Evolutionary conservation across 257 asterid species (phyloP).

Genomic region (Leptodermis oblonga): DNA sequence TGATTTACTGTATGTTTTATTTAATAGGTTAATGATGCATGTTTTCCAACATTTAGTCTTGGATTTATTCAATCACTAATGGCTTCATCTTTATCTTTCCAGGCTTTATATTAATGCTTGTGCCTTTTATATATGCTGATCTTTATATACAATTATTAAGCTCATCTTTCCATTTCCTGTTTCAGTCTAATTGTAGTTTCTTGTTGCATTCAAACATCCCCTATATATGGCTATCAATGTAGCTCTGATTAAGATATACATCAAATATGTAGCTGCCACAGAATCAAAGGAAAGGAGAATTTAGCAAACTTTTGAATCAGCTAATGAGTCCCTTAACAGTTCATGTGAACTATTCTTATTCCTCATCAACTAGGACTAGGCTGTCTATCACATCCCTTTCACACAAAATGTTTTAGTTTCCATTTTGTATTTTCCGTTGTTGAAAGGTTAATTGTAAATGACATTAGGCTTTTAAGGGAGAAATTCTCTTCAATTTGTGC

Average conservation of each 20-base stretch:
- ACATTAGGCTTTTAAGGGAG: background rate
- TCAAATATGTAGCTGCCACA: too few relatives aligned
- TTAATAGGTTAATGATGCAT: constrained; percentile 10
- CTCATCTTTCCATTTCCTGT: background rate
- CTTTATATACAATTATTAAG: background rate
- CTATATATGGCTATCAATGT: too few relatives aligned
- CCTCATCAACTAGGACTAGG: too few relatives aligned
- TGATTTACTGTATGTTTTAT: background rate
- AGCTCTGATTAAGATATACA: too few relatives aligned
- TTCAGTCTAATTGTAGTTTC: background rate
- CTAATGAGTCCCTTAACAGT: too few relatives aligned
- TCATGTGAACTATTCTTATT: too few relatives aligned
- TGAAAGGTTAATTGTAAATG: background rate
- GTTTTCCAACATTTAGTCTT: constrained; percentile 17
- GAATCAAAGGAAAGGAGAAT: too few relatives aligned
- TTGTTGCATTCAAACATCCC: too few relatives aligned
- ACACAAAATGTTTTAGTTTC: too few relatives aligned
- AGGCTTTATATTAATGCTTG: background rate
- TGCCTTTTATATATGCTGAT: constrained; percentile 1
- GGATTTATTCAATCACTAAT: constrained; percentile 17
- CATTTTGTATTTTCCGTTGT: too few relatives aligned
- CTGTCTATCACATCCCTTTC: too few relatives aligned
- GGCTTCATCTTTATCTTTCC: constrained; percentile 22
- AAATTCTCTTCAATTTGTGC: background rate
- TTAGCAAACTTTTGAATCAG: too few relatives aligned